These are phyloP conservation scores for Cyclotella cryptica DNA, from an alignment of 108 stramenopile species.

Conservation along the genomic window DNA sequence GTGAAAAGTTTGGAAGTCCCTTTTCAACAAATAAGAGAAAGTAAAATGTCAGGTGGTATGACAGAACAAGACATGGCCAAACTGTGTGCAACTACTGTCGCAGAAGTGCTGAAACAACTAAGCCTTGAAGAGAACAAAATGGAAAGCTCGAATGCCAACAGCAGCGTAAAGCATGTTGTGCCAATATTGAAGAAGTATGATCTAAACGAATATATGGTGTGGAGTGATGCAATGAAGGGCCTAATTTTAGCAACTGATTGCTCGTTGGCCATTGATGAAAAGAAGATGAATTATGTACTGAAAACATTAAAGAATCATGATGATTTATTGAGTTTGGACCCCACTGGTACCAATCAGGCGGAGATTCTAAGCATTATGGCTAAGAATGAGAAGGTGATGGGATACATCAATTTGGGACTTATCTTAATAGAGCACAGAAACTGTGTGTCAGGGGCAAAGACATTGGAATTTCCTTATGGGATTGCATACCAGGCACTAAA, in stretches of 20 bases:
- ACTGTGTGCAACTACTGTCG: not conserved
- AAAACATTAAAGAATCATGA: not conserved
- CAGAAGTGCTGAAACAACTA: not conserved
- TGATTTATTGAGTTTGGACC: not conserved
- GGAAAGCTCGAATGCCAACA: not conserved
- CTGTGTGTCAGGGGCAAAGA: not conserved
- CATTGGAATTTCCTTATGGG: not conserved
- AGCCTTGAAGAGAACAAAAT: not conserved
- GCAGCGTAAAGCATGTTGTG: not conserved
- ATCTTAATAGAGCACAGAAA: not conserved
- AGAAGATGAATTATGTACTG: not conserved
- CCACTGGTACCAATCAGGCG: not conserved
- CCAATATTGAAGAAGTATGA: not conserved
- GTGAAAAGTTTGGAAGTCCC: too few species aligned
- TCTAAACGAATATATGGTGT: not conserved
- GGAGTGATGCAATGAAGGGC: not conserved
- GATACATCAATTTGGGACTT: not conserved
- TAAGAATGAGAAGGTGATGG: too few species aligned
- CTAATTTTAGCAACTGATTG: not conserved
- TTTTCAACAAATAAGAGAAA: too few species aligned
- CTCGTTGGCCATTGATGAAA: not conserved
- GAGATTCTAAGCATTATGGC: not conserved
- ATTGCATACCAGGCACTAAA: not conserved
- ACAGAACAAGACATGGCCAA: not conserved
- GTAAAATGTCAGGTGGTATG: not conserved